Evolutionary conservation across 2,329 filamentous ascomycete genomes (phyloP), one percentile per base, ranked within the genome.

Genomic region (Ascochyta pisi): DNA sequence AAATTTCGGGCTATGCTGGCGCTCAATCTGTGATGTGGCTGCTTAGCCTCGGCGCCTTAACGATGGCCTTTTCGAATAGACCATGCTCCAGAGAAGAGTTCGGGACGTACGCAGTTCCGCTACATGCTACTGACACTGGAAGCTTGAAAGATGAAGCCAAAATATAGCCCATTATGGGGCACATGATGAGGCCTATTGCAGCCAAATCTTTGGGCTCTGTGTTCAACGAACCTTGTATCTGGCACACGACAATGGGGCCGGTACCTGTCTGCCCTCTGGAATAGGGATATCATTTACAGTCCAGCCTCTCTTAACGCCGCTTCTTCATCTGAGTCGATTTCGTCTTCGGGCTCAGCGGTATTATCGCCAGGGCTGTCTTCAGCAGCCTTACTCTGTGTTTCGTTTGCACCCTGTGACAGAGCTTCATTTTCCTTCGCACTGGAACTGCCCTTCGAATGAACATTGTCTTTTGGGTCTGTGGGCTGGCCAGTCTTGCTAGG

Each of bases 401-500:
- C 3, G 2, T 40, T 35, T 15, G 9, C 10, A 2, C 31, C 27
- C 34, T 41, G 27, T 6, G 16, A 26, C n/a, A 44, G 44, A 13
- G 27, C 34, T 9, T 57, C 4, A 5, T 52, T 57, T 35, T 57
- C 54, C 35, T 57, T 57, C 6, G 39, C 26, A 19, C 31, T 46
- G 13, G 48, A 27, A 15, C 27, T 22, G 3, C 23, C 23, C n/a
- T 53, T 49, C 12, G 43, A 29, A 19, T 29, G 34, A 7, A 34
- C 16, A 2, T 34, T 50, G 19, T 47, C 29, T n/a, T 54, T 50
- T 13, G 35, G 45, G n/a, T 50, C 42, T 3, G 26, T 45, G 6
- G 61, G 34, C 77, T 76, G 44, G 73, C 76, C 45, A 1, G 48
- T 53, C 37, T 57, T 57, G 33, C 43, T 43, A 12, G 54, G 54